These are phyloP conservation scores for Groenewaldozyma auringiensis DNA, from an alignment of 1,139 yeast genomes.

Conservation along the genomic window DNA sequence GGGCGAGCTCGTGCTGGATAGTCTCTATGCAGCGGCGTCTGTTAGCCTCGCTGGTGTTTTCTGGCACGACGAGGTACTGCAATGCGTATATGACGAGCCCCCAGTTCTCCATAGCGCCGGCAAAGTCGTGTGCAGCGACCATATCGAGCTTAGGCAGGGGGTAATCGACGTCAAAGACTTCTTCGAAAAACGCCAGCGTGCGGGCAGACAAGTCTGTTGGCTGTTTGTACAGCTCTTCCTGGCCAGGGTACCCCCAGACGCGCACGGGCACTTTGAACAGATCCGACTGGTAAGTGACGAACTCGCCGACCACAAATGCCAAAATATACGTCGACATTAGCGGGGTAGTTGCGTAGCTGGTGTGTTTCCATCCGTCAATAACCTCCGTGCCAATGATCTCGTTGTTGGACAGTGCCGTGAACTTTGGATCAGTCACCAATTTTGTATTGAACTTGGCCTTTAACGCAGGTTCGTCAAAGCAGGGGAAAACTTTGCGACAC, in stretches of 20 bases:
- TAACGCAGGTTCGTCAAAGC: constrained; percentile 71
- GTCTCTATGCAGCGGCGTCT: constrained; percentile 80
- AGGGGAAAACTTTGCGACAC: constrained; percentile 79
- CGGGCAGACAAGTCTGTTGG: constrained; percentile 69
- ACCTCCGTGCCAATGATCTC: constrained; percentile 45
- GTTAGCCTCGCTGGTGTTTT: constrained; percentile 54
- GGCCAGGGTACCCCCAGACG: constrained; percentile 73
- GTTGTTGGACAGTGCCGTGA: constrained; percentile 71
- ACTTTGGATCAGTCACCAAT: constrained; percentile 45
- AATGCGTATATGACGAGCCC: constrained; percentile 79
- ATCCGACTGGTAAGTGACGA: constrained; percentile 45
- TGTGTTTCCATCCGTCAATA: constrained; percentile 44
- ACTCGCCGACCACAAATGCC: constrained; percentile 78
- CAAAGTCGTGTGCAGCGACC: constrained; percentile 77
- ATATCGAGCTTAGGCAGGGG: constrained; percentile 79
- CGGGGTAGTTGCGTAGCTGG: constrained; percentile 55
- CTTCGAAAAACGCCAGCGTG: constrained; percentile 66
- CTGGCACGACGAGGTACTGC: constrained; percentile 64
- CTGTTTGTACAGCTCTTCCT: constrained; percentile 55
- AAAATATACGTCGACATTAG: constrained; percentile 73
- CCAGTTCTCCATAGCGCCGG: constrained; percentile 93
- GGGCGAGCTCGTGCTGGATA: constrained; percentile 85
- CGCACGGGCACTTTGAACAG: constrained; percentile 71
- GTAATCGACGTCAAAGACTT: constrained; percentile 62
- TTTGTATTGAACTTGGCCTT: constrained; percentile 66